A percentile compares a stretch with the other conserved stretches of the same genome.
phyloP scores from a whole-genome alignment of 1,284 basidiomycete genomes.

The Testicularia cyperi region DNA sequence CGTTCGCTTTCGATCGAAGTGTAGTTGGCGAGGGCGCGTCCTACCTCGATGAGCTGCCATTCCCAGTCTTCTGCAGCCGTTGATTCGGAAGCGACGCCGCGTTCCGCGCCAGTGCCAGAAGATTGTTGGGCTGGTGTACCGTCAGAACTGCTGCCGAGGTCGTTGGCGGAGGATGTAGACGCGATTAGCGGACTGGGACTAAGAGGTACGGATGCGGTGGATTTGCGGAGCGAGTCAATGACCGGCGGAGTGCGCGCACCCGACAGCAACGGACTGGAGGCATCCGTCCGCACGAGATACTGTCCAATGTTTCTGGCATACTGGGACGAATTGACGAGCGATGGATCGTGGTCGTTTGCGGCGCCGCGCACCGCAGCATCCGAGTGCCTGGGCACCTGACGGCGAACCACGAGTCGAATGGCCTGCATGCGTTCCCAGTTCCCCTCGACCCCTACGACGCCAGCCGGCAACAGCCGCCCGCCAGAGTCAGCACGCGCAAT shows the following conservation, averaged over 20 bases:
- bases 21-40: slow-evolving; percentile 90
- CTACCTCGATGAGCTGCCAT: slow-evolving; percentile 84
- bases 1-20: slow-evolving; percentile 87
- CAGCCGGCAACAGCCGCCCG: slow-evolving; percentile 83
- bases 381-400: slow-evolving; percentile 10
- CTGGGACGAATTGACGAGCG: slow-evolving; percentile 4
- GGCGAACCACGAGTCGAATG: slow-evolving; percentile 75
- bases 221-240: slow-evolving; percentile 31
- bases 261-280: neutral
- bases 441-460: slow-evolving; percentile 82
- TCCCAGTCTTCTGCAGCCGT: slow-evolving; percentile 59
- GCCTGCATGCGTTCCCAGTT: slow-evolving; percentile 92
- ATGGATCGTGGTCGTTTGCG: slow-evolving; percentile 14
- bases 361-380: too few species aligned
- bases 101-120: slow-evolving; percentile 61
- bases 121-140: too few species aligned
- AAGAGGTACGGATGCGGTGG: too few species aligned
- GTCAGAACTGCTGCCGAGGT: too few species aligned
- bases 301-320: slow-evolving; percentile 20
- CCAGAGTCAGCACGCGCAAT: slow-evolving; percentile 82
- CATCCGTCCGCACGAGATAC: slow-evolving; percentile 21
- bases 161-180: too few species aligned
- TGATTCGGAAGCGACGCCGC: too few species aligned
- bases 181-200: too few species aligned
- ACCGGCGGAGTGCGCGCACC: slow-evolving; percentile 25